phyloP scores from a whole-genome alignment of 2,329 filamentous ascomycete genomes.

The Penicillium aurantiogriseum region DNA sequence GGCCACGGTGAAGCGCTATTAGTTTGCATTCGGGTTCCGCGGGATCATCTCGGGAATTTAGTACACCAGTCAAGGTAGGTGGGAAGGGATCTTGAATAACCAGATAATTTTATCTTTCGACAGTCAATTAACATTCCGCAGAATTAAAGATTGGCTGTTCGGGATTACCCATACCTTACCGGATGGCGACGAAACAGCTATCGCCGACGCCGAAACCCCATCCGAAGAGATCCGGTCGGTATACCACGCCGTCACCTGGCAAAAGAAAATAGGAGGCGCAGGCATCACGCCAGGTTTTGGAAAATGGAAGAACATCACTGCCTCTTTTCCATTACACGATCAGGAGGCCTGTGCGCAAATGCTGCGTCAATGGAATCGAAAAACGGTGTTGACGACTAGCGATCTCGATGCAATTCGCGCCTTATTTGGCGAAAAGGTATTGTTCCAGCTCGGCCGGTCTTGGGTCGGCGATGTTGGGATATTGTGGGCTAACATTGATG shows the following conservation, averaged over 20 bases:
- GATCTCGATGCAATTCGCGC: constrained; percentile 76
- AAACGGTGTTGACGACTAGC: constrained; percentile 58
- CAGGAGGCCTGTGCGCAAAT: constrained; percentile 71
- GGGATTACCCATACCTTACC: constrained; percentile 78
- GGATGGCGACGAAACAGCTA: constrained; percentile 65
- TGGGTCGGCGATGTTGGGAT: too few relatives aligned
- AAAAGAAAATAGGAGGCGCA: constrained; percentile 71
- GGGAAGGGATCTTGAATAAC: neutral
- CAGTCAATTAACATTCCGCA: constrained; percentile 31
- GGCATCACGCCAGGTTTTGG: constrained; percentile 69
- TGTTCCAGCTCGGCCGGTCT: neutral
- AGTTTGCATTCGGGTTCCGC: constrained; percentile 78
- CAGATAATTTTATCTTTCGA: neutral
- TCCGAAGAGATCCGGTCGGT: constrained; percentile 85
- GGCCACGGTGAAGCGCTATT: constrained; percentile 74
- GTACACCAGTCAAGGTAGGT: constrained; percentile 73
- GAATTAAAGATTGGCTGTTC: constrained; percentile 91
- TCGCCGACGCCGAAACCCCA: constrained; percentile 78
- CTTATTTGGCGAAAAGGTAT: constrained; percentile 69
- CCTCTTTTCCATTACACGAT: constrained; percentile 82
- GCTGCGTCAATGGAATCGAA: constrained; percentile 70
- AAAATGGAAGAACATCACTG: constrained; percentile 69
- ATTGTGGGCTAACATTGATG: neutral
- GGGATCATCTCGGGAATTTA: constrained; percentile 72
- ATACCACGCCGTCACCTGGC: constrained; percentile 77